Conservation (phyloP, 345 rosid species). For the Combretum micranthum region DNA sequence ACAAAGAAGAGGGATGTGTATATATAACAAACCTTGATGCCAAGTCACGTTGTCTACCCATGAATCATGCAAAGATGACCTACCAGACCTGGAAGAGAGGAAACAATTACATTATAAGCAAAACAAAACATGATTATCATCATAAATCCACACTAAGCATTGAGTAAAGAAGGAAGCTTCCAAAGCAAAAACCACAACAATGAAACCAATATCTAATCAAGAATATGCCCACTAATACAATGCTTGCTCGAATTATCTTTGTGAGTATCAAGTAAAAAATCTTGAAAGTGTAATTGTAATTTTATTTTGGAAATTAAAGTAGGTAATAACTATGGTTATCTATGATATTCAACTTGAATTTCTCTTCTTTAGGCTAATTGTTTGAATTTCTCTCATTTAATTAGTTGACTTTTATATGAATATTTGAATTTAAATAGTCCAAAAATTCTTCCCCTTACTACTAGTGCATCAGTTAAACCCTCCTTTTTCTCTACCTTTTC, state of each 20-base stretch:
- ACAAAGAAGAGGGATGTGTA: conserved; percentile 2
- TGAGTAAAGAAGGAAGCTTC: not conserved
- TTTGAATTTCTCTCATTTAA: too few species aligned
- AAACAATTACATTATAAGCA: not conserved
- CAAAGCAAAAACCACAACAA: too few species aligned
- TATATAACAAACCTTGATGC: conserved; percentile 64
- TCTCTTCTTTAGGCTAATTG: too few species aligned
- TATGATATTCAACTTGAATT: not conserved
- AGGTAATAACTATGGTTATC: not conserved
- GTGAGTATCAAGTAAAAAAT: not conserved
- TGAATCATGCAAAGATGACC: conserved; percentile 58
- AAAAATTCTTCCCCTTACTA: too few species aligned
- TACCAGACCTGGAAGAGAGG: conserved; percentile 61
- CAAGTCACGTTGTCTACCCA: conserved; percentile 75
- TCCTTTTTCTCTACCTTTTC: too few species aligned
- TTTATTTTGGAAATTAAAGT: not conserved
- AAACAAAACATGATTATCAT: not conserved
- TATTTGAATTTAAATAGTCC: too few species aligned
- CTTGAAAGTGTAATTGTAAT: not conserved
- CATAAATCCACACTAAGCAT: not conserved
- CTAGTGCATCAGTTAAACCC: too few species aligned
- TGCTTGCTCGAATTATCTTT: not conserved
- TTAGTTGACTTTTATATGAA: not conserved
- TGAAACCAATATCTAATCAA: too few species aligned
- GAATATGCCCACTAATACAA: too few species aligned